Conservation (phyloP, 345 rosid genomes). For the Melastoma malabathricum region DNA sequence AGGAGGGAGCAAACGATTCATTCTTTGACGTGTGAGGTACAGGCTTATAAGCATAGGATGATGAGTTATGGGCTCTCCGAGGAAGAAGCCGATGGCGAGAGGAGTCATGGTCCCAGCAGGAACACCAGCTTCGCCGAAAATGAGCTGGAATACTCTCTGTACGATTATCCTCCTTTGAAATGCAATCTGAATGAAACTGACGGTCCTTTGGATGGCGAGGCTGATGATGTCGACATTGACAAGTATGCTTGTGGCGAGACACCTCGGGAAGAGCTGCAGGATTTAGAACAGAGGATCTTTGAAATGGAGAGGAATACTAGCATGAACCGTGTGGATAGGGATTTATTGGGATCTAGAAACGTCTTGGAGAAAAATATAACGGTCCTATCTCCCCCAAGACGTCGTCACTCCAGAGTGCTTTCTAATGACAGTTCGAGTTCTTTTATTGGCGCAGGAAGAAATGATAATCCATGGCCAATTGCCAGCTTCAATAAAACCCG, state of each 20-base stretch:
- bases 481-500: slow-evolving; percentile 41
- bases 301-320: slow-evolving; percentile 69
- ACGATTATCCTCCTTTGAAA: slow-evolving; percentile 70
- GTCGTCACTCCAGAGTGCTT: slow-evolving; percentile 38
- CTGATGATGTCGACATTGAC: slow-evolving; percentile 53
- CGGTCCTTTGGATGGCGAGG: slow-evolving; percentile 34
- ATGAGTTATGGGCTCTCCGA: slow-evolving; percentile 79
- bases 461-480: slow-evolving; percentile 48
- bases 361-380: slow-evolving; percentile 56
- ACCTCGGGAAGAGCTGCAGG: slow-evolving; percentile 46
- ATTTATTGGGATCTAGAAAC: slow-evolving; percentile 30
- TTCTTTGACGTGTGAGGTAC: slow-evolving; percentile 66
- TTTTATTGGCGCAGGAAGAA: slow-evolving; percentile 28
- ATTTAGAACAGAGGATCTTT: slow-evolving; percentile 51
- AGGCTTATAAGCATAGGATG: slow-evolving; percentile 92
- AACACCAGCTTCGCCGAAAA: slow-evolving; percentile 29
- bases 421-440: slow-evolving; percentile 57
- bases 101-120: slow-evolving; percentile 17
- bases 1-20: slow-evolving; percentile 84
- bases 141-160: slow-evolving; percentile 33
- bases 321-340: slow-evolving; percentile 31
- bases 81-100: slow-evolving; percentile 54
- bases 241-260: slow-evolving; percentile 64
- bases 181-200: slow-evolving; percentile 57
- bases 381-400: slow-evolving; percentile 57